phyloP scores from a whole-genome alignment of 495 filamentous ascomycete species.

The Penicillium flavigenum region DNA sequence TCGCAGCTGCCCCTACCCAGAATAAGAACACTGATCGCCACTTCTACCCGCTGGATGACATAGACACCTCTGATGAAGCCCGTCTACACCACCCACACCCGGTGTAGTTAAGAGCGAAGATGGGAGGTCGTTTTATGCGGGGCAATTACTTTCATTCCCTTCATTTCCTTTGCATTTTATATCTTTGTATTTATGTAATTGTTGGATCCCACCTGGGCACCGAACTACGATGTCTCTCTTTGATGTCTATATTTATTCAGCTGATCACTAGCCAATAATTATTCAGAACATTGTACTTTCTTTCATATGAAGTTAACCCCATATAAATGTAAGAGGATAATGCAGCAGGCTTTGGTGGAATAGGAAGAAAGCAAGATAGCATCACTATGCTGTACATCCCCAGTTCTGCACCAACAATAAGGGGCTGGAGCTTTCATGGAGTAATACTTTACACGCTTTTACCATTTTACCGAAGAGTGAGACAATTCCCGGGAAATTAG shows the following conservation, averaged over 20 bases:
- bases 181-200: neutral
- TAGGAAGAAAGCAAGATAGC: neutral
- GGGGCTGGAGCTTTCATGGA: too few relatives aligned
- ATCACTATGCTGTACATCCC: too few relatives aligned
- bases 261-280: neutral
- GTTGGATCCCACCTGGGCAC: neutral
- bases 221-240: neutral
- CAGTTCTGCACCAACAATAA: too few relatives aligned
- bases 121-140: neutral
- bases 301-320: neutral
- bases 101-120: neutral
- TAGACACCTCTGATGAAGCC: slow-evolving; percentile 29
- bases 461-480: neutral
- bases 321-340: neutral
- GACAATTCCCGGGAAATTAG: neutral
- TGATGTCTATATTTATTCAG: neutral
- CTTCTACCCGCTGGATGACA: slow-evolving; percentile 28
- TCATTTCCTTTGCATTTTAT: neutral
- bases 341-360: neutral
- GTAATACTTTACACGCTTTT: too few relatives aligned
- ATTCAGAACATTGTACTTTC: neutral
- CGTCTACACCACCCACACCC: slow-evolving; percentile 12
- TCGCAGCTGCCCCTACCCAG: slow-evolving; percentile 20
- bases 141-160: neutral
- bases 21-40: slow-evolving; percentile 22